Evolutionary conservation across 2,329 filamentous ascomycete genomes (phyloP), one percentile per base, ranked within the genome.

Genomic region (Pseudogymnoascus sp.): DNA sequence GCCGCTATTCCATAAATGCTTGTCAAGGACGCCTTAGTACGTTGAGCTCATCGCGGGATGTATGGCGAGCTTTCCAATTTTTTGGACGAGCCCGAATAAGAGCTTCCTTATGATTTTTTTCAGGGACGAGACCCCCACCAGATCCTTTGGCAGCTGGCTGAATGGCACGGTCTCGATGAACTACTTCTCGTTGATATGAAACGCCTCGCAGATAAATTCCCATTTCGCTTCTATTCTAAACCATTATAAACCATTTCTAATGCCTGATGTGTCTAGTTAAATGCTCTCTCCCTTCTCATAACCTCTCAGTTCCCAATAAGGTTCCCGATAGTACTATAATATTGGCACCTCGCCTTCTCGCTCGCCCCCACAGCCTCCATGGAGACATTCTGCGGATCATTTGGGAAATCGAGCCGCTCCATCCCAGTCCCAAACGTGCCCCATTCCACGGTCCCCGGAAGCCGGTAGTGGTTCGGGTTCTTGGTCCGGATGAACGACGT

Each of bases 401-500:
- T 82, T n/a, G 74, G 68, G 43, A 83, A 70, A 18, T 79, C 72
- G 11, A 75, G 67, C 63, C 72, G 69, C 31, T 65, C 61, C 25
- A 59, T 63, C 1, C 65, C 72, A 59, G 67, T 69, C 28, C 63
- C 62, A 72, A 79, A 85, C 3, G 72, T 72, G 65, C 76, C 72
- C 86, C 85, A 88, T 62, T 74, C 73, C 2, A 83, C 82, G 46
- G 77, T 77, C 0, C 78, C 79, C 0, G 66, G 42, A 42, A 73
- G 66, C 7, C 83, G 78, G 62, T 79, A 74, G 12, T 68, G 77
- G 70, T 92, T 93, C 0, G 89, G 89, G 72, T 92, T 78, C 40
- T 85, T 79, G 0, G 78, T 79, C 25, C 82, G 76, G 65, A 93
- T 85, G 71, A 93, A 93, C 66, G 85, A 89, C 1, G 85, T 84